phyloP scores from a whole-genome alignment of 2,329 filamentous ascomycete genomes.

The Amauroascus niger region DNA sequence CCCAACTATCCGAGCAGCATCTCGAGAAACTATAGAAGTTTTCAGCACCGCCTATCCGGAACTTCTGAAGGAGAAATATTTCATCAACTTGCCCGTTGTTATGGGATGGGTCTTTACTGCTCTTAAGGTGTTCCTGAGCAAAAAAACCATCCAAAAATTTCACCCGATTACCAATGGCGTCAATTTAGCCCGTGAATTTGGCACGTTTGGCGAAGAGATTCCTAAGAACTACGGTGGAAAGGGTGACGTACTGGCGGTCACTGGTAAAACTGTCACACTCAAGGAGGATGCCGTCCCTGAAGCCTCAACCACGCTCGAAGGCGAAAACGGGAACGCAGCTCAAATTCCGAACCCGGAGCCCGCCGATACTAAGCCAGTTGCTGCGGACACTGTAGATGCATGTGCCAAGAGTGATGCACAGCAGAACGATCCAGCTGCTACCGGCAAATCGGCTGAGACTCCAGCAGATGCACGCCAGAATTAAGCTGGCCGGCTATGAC shows the following conservation, averaged over 20 bases:
- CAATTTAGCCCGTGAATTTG: constrained; percentile 54
- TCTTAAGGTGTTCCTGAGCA: constrained; percentile 65
- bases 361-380: background rate
- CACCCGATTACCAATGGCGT: constrained; percentile 66
- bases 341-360: constrained; percentile 8
- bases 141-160: constrained; percentile 68
- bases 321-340: constrained; percentile 18
- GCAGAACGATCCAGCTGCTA: background rate
- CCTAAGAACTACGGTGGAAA: constrained; percentile 73
- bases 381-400: background rate
- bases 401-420: background rate
- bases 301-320: constrained; percentile 14
- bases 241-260: constrained; percentile 43
- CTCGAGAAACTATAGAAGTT: constrained; percentile 68
- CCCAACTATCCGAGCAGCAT: constrained; percentile 63
- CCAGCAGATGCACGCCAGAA: background rate
- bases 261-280: constrained; percentile 26
- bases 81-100: constrained; percentile 81
- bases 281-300: constrained; percentile 16
- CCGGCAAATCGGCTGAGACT: background rate
- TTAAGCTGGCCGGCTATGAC: background rate
- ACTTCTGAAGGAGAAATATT: constrained; percentile 83
- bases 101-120: constrained; percentile 80
- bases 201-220: constrained; percentile 52
- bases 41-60: constrained; percentile 82